A percentile compares a stretch with the other conserved stretches of the same genome.
Evolutionary conservation across 1,139 yeast genomes (phyloP).

Genomic region (Suhomyces coccinellae): DNA sequence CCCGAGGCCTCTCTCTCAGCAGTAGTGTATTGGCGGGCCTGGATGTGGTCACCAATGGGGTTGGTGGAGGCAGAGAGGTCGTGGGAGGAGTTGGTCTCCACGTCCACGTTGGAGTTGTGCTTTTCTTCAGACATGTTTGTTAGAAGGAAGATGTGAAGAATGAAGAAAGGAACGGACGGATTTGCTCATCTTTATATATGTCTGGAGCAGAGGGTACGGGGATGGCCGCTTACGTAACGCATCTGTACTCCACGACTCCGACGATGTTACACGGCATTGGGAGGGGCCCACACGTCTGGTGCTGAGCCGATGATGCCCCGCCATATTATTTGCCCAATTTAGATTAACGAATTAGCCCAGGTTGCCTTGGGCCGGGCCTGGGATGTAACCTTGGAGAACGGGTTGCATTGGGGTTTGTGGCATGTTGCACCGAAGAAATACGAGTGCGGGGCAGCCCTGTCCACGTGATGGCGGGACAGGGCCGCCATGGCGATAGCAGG

Average conservation of each 20-base stretch:
- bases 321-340: constrained; percentile 2
- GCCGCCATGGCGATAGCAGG: too few relatives aligned
- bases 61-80: constrained; percentile 5
- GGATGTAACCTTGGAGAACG: constrained; percentile 1
- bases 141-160: not conserved
- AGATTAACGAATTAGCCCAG: constrained; percentile 2
- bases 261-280: constrained; percentile 12
- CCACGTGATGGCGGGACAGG: too few relatives aligned
- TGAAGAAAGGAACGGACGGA: too few relatives aligned
- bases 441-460: constrained; percentile 1
- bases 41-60: constrained; percentile 20
- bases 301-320: constrained; percentile 4
- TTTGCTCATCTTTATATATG: too few relatives aligned
- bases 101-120: constrained; percentile 11
- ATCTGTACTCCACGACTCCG: not conserved
- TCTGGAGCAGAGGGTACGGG: not conserved
- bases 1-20: constrained; percentile 34
- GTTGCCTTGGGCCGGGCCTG: not conserved
- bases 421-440: constrained; percentile 3
- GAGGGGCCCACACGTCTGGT: constrained; percentile 7
- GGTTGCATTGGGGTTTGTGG: constrained; percentile 7
- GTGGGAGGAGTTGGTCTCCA: constrained; percentile 11
- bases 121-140: constrained; percentile 12
- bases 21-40: constrained; percentile 28
- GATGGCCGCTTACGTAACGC: constrained; percentile 9